phyloP scores from a whole-genome alignment of 2,329 filamentous ascomycete species.

The Pseudogymnoascus pannorum region DNA sequence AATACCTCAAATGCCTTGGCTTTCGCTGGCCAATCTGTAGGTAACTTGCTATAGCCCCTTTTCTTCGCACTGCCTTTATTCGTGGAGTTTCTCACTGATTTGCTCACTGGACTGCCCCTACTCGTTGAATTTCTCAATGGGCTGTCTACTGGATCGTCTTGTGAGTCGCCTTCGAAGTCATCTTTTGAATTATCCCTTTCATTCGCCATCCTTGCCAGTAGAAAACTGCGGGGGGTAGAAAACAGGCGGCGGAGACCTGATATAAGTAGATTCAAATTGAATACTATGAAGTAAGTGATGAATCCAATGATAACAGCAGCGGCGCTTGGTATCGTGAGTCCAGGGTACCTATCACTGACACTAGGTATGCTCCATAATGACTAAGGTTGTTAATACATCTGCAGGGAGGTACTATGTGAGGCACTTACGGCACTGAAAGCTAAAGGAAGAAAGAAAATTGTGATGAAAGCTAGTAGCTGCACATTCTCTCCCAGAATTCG shows the following conservation, averaged over 20 bases:
- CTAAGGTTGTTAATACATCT: background rate
- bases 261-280: conserved; percentile 13
- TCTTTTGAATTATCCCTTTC: background rate
- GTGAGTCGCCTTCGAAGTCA: background rate
- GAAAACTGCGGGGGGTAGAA: background rate
- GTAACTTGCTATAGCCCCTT: no score
- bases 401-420: background rate
- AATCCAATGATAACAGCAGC: conserved; percentile 10
- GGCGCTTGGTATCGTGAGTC: conserved; percentile 10
- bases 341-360: conserved; percentile 6
- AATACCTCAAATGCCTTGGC: background rate
- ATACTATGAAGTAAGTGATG: conserved; percentile 14
- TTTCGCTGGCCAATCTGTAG: background rate
- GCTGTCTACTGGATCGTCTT: background rate
- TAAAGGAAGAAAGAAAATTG: conserved; percentile 34
- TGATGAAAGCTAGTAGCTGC: conserved; percentile 33
- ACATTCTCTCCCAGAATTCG: conserved; percentile 31
- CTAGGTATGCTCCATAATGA: conserved; percentile 13
- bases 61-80: background rate
- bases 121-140: background rate
- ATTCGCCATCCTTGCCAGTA: background rate
- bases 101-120: no score
- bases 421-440: conserved; percentile 27
- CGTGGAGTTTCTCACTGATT: background rate
- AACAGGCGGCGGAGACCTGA: background rate